Evolutionary conservation across 2,329 filamentous ascomycete species (phyloP), one percentile per base, ranked within the genome.

Genomic region (Bimuria novae-zelandiae): DNA sequence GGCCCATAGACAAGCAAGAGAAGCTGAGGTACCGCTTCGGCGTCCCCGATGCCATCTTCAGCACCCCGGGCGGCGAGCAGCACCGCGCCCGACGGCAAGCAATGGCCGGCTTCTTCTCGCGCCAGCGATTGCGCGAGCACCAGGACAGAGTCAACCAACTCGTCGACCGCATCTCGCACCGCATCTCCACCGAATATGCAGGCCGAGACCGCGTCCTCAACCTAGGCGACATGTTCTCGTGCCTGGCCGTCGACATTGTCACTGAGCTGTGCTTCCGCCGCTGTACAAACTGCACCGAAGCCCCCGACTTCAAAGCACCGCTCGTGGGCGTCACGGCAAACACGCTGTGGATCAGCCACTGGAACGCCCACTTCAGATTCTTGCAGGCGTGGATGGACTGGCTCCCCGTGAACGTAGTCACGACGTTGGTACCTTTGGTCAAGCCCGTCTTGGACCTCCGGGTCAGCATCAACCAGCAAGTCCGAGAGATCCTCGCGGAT

Each of bases 61-160:
- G 55, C 2, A 64, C 67, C 4, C 40, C 55, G 4, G 42, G 40
- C 11, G 64, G 65, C 27, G 60, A 68, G 5, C 43, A 59, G 25
- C 68, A 70, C 43, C 62, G 59, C 11, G 1, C 56, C 17, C 55
- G 67, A 19, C 51, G 67, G 11, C 45, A 47, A 7, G 57, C 67
- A 3, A 39, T 70, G 22, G 57, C 55, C 36, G 57, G 53, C 0
- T 70, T 65, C 56, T 69, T 70, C 50, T 66, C 63, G 6, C 54
- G 52, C 21, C 51, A 51, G 27, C 52, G 33, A 29, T 49, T 27
- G 4, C 35, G 21, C 42, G 21, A 17, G 12, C 11, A n/a, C 12
- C 44, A 47, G 16, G 14, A 22, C 16, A 36, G 44, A 36, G 16
- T 47, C 29, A 47, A 36, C 19, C n/a, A 49, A 40, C 19, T 49